phyloP scores from a whole-genome alignment of 169 alveolate genomes.

The Cyclospora cayetanensis region DNA sequence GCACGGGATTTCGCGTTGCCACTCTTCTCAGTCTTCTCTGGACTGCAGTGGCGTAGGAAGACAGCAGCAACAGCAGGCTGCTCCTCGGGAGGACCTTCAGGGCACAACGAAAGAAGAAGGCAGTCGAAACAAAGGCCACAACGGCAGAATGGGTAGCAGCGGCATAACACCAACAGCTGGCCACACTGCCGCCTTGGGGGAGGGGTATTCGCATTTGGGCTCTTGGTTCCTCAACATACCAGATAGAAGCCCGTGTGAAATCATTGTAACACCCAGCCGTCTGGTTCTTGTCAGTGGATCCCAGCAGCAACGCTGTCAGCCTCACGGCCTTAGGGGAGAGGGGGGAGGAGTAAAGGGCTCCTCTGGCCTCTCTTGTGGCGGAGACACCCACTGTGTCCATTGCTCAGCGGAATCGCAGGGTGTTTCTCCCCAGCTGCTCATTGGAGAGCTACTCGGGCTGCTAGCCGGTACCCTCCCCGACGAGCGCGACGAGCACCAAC shows the following conservation, averaged over 20 bases:
- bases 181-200: conserved; percentile 8
- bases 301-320: conserved; percentile 10
- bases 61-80: neutral
- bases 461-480: no score
- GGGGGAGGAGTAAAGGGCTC: no score
- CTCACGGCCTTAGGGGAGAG: no score
- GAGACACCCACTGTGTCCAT: no score
- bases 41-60: neutral
- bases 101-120: neutral
- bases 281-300: conserved; percentile 60
- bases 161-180: neutral
- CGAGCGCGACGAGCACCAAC: neutral
- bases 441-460: no score
- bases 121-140: neutral
- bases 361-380: no score
- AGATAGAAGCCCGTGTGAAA: conserved; percentile 16
- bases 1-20: neutral
- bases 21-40: neutral
- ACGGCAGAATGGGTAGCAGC: neutral
- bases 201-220: conserved; percentile 45
- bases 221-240: conserved; percentile 61
- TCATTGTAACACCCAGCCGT: conserved; percentile 55
- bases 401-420: no score
- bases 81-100: neutral
- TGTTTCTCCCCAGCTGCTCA: no score